phyloP scores from a whole-genome alignment of 306 rosid genomes.

The Fragaria ananassa region DNA sequence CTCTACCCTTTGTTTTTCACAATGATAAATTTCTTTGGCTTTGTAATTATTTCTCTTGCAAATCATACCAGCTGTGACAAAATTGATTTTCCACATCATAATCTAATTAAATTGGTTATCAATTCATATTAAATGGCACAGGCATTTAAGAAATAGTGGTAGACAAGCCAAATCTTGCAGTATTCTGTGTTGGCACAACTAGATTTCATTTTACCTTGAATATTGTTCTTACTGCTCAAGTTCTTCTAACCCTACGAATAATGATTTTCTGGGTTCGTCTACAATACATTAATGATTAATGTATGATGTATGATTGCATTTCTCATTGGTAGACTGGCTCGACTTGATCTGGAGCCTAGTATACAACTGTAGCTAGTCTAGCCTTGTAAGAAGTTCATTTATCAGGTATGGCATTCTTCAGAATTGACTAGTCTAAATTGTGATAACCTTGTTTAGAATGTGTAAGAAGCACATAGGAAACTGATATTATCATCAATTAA shows the following conservation, averaged over 20 bases:
- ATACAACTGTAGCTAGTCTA: neutral
- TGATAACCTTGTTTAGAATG: neutral
- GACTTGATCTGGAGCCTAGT: neutral
- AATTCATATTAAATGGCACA: neutral
- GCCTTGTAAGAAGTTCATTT: neutral
- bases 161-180: neutral
- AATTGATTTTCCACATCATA: conserved; percentile 4
- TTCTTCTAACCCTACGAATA: neutral
- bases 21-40: too few relatives aligned
- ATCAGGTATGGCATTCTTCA: neutral
- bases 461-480: conserved; percentile 27
- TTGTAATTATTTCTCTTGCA: neutral
- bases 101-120: neutral
- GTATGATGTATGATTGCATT: neutral
- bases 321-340: neutral
- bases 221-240: neutral
- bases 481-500: conserved; percentile 20
- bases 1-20: neutral
- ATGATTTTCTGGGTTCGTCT: neutral
- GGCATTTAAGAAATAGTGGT: neutral
- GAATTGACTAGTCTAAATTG: neutral
- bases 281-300: too few relatives aligned
- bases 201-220: neutral
- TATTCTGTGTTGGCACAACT: too few relatives aligned
- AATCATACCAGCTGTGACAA: neutral